Conservation (phyloP, 139 green algal species). For the Picochlorum sp. region DNA sequence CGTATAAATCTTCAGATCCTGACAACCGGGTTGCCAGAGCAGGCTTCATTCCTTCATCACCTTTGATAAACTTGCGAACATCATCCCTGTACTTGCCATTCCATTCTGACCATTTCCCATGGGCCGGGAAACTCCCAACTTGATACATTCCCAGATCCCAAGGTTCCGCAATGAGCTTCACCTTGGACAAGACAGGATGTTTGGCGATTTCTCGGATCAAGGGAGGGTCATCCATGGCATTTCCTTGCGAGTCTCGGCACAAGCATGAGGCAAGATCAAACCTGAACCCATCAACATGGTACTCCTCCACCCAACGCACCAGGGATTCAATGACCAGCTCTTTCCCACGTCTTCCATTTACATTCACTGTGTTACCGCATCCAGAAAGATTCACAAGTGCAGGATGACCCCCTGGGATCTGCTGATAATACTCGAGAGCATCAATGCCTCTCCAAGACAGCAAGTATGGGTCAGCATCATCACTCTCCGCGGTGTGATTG, state of each 20-base stretch:
- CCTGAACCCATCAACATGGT: slow-evolving; percentile 88
- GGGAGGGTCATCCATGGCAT: slow-evolving; percentile 67
- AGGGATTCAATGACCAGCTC: slow-evolving; percentile 78
- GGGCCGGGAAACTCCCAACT: slow-evolving; percentile 88
- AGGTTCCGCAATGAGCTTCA: slow-evolving; percentile 84
- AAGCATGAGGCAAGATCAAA: slow-evolving; percentile 92
- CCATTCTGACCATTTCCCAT: slow-evolving; percentile 89
- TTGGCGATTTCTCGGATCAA: slow-evolving; percentile 73
- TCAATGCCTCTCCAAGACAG: slow-evolving; percentile 74
- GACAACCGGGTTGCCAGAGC: slow-evolving; percentile 80
- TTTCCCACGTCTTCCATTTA: slow-evolving; percentile 66
- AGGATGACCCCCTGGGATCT: slow-evolving; percentile 41
- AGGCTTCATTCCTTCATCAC: slow-evolving; percentile 76
- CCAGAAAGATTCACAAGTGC: slow-evolving; percentile 76
- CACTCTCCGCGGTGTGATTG: slow-evolving; percentile 87
- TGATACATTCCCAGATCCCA: slow-evolving; percentile 90
- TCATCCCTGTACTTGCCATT: slow-evolving; percentile 87
- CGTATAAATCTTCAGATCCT: slow-evolving; percentile 89
- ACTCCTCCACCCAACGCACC: slow-evolving; percentile 70
- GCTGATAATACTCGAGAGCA: slow-evolving; percentile 72
- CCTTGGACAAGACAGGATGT: slow-evolving; percentile 71
- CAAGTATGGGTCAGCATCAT: slow-evolving; percentile 69
- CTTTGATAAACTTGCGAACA: slow-evolving; percentile 64
- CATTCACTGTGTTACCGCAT: slow-evolving; percentile 86
- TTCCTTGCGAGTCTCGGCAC: slow-evolving; percentile 68